Conservation (phyloP, 2,329 filamentous ascomycete genomes). For the Colletotrichum siamense region DNA sequence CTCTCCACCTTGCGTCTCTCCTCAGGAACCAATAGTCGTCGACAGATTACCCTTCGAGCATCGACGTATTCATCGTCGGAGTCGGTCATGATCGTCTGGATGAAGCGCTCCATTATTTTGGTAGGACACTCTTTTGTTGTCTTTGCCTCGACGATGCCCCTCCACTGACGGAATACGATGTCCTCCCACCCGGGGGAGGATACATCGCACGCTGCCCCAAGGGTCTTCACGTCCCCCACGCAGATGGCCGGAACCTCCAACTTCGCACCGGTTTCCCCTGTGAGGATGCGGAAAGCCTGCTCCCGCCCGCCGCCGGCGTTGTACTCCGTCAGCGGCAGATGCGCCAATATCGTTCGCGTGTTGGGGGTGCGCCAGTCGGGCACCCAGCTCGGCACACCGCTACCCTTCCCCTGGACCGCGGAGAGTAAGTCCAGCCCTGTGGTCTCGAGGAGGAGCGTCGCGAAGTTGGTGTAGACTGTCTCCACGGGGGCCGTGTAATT, state of each 20-base stretch:
- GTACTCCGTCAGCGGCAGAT: not conserved
- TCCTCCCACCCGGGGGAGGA: not conserved
- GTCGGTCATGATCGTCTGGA: not conserved
- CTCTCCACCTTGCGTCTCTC: too few species aligned
- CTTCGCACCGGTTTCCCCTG: not conserved
- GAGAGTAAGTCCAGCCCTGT: not conserved
- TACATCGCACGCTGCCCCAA: not conserved
- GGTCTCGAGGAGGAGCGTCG: not conserved
- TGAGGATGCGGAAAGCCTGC: not conserved
- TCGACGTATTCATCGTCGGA: not conserved
- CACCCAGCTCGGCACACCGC: not conserved
- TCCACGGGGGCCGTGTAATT: not conserved
- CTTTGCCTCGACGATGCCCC: not conserved
- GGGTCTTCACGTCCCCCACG: not conserved
- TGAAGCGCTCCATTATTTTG: not conserved
- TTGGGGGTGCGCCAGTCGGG: not conserved
- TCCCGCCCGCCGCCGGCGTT: not conserved
- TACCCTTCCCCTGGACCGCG: not conserved
- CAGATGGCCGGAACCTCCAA: not conserved
- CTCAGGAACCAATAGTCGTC: not conserved
- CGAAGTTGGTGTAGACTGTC: not conserved
- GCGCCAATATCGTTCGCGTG: not conserved
- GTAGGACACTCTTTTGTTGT: not conserved
- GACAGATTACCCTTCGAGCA: not conserved
- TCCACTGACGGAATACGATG: not conserved